These are phyloP conservation scores for Citrus glauca DNA, from an alignment of 345 rosid genomes.

Conservation along the genomic window DNA sequence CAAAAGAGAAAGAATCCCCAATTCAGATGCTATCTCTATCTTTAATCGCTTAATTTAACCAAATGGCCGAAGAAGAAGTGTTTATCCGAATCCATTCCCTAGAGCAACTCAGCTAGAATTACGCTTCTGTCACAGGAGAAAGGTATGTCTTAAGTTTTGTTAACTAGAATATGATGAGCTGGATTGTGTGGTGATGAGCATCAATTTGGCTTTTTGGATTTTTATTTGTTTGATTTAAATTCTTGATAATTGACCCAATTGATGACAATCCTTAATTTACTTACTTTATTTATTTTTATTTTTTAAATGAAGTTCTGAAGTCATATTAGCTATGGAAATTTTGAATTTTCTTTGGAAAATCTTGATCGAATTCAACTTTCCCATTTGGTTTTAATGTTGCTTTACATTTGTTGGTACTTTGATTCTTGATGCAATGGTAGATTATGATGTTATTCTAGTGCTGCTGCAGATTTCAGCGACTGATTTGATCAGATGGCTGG, in stretches of 20 bases:
- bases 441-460: not conserved
- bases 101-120: not conserved
- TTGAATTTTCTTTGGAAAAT: not conserved
- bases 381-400: not conserved
- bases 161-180: not conserved
- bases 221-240: not conserved
- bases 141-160: not conserved
- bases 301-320: not conserved
- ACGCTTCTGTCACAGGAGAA: not conserved
- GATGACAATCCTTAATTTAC: not conserved
- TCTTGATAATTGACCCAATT: not conserved
- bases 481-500: constrained; percentile 46
- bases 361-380: not conserved
- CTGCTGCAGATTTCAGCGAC: constrained; percentile 22
- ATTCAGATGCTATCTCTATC: not conserved
- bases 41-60: not conserved
- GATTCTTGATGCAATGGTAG: not conserved
- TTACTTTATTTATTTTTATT: not conserved
- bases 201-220: not conserved
- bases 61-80: not conserved
- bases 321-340: not conserved
- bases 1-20: constrained; percentile 3
- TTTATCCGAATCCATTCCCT: not conserved
- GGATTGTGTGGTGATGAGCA: not conserved
- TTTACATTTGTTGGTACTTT: not conserved